Evolutionary conservation across 2,329 filamentous ascomycete species (phyloP).

Genomic region (Claviceps maximensis): DNA sequence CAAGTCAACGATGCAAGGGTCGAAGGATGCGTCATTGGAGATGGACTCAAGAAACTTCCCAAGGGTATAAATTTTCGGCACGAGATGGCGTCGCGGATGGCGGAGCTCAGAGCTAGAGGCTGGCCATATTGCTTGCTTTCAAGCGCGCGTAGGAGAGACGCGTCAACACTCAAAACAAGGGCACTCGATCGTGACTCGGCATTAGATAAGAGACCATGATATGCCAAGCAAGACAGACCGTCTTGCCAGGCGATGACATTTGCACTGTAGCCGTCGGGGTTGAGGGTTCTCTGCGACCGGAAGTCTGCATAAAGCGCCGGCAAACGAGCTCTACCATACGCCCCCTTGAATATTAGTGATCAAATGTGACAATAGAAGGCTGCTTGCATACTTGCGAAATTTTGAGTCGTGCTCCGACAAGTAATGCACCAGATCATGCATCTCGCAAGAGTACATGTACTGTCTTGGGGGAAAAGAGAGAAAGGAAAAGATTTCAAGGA

Average conservation of each 20-base stretch:
- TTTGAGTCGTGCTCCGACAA: constrained; percentile 46
- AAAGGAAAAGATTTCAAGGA: too few species aligned
- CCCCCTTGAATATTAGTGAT: not conserved
- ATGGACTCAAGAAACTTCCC: constrained; percentile 49
- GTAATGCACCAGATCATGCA: constrained; percentile 58
- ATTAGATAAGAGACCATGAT: constrained; percentile 41
- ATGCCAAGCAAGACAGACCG: constrained; percentile 55
- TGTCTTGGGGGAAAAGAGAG: too few species aligned
- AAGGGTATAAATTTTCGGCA: constrained; percentile 58
- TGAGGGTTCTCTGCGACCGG: constrained; percentile 55
- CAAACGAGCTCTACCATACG: constrained; percentile 52
- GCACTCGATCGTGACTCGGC: constrained; percentile 29
- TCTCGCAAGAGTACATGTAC: constrained; percentile 20
- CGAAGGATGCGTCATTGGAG: constrained; percentile 58
- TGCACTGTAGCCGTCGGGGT: constrained; percentile 73
- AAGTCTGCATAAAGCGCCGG: constrained; percentile 87
- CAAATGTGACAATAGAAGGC: not conserved
- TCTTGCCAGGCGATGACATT: constrained; percentile 70
- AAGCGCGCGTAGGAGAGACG: constrained; percentile 55
- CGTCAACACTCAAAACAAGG: constrained; percentile 41
- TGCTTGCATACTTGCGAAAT: constrained; percentile 38
- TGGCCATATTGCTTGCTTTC: constrained; percentile 67
- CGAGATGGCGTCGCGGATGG: constrained; percentile 60
- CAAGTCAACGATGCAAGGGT: constrained; percentile 59
- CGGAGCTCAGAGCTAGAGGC: constrained; percentile 67